Conservation (phyloP, 768 basidiomycete genomes). For the Pleurotus sapidus region DNA sequence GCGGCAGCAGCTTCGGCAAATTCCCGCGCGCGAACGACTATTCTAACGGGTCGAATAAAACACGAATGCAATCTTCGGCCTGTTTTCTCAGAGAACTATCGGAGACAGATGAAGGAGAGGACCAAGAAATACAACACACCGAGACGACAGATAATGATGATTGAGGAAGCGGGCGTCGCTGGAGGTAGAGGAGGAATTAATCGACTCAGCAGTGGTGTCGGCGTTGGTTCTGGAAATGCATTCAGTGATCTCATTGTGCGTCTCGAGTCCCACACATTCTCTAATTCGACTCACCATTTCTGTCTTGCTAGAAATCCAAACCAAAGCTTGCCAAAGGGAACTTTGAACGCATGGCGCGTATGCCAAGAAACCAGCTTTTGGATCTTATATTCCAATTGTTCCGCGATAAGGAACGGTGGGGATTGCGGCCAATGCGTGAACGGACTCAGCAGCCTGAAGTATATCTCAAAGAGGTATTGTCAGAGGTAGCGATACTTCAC, state of each 20-base stretch:
- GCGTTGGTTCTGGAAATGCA: slow-evolving; percentile 49
- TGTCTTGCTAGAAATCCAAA: slow-evolving; percentile 53
- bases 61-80: slow-evolving; percentile 79
- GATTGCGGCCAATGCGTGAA: slow-evolving; percentile 72
- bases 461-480: slow-evolving; percentile 81
- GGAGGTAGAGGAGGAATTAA: slow-evolving; percentile 76
- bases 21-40: slow-evolving; percentile 69
- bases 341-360: slow-evolving; percentile 89
- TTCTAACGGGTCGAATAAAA: slow-evolving; percentile 75
- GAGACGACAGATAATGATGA: slow-evolving; percentile 62
- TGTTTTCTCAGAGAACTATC: slow-evolving; percentile 62
- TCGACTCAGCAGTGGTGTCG: slow-evolving; percentile 73
- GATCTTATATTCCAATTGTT: slow-evolving; percentile 81
- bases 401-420: slow-evolving; percentile 78
- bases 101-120: slow-evolving; percentile 70
- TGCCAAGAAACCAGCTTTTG: slow-evolving; percentile 84
- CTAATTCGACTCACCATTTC: slow-evolving; percentile 9
- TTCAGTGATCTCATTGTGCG: slow-evolving; percentile 70
- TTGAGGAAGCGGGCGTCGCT: slow-evolving; percentile 66
- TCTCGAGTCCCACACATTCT: slow-evolving; percentile 12
- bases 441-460: slow-evolving; percentile 83
- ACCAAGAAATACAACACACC: slow-evolving; percentile 67
- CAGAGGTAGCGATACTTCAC: slow-evolving; percentile 73
- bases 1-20: slow-evolving; percentile 39
- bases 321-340: slow-evolving; percentile 64